phyloP scores from a whole-genome alignment of 1,284 basidiomycete species.

The Melampsora larici-populina region DNA sequence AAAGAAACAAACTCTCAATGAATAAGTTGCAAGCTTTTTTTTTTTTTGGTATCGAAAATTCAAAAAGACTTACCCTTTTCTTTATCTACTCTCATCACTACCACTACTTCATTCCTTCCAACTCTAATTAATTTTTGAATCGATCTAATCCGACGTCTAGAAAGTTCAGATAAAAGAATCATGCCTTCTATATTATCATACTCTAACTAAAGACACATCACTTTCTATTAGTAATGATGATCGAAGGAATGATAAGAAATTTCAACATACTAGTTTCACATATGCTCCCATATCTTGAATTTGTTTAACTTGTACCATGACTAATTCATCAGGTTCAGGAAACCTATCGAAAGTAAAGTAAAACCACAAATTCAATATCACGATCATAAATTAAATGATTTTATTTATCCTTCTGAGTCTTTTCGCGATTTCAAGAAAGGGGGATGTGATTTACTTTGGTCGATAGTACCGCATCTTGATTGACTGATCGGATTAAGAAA shows the following conservation, averaged over 20 bases:
- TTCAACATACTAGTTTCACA: constrained; percentile 69
- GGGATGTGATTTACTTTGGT: constrained; percentile 8
- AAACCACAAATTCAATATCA: background rate
- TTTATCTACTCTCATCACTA: constrained; percentile 96
- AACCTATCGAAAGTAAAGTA: constrained; percentile 8
- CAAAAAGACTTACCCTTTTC: constrained; percentile 74
- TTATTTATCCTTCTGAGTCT: too few species aligned
- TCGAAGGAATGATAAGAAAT: background rate
- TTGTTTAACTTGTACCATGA: constrained; percentile 98
- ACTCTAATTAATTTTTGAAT: constrained; percentile 98
- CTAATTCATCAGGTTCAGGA: constrained; percentile 70
- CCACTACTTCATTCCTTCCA: constrained; percentile 96
- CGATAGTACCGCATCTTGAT: constrained; percentile 39
- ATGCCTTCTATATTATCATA: constrained; percentile 99
- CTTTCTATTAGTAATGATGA: too few species aligned
- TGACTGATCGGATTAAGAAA: background rate
- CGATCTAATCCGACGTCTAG: constrained; percentile 89
- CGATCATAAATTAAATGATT: background rate
- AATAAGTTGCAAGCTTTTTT: constrained; percentile 4
- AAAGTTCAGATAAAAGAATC: constrained; percentile 96
- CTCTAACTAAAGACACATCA: too few species aligned
- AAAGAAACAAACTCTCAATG: constrained; percentile 15
- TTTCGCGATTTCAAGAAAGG: too few species aligned
- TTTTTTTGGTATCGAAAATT: background rate
- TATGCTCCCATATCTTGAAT: constrained; percentile 99